phyloP scores from a whole-genome alignment of 768 basidiomycete species.

The Lentinula detonsa region DNA sequence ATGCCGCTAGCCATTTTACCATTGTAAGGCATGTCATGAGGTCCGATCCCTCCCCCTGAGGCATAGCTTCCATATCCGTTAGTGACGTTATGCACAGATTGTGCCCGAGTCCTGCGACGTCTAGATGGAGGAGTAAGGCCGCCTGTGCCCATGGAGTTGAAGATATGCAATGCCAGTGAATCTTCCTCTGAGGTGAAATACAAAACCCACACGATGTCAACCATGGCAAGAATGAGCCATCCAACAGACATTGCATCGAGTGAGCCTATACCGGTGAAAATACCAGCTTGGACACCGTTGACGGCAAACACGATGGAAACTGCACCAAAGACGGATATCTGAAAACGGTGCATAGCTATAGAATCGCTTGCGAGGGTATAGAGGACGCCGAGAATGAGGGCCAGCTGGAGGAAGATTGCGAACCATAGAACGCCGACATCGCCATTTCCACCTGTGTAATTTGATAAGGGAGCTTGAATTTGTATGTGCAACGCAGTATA shows the following conservation, averaged over 20 bases:
- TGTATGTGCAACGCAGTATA: background rate
- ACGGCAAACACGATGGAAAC: conserved; percentile 88
- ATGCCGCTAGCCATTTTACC: conserved; percentile 48
- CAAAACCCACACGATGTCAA: conserved; percentile 93
- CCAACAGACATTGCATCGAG: conserved; percentile 86
- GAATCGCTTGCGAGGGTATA: conserved; percentile 82
- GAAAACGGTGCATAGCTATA: conserved; percentile 87
- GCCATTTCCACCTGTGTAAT: conserved; percentile 30
- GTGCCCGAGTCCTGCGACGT: conserved; percentile 65
- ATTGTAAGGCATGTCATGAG: conserved; percentile 60
- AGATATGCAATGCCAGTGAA: conserved; percentile 75
- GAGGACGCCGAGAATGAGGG: conserved; percentile 65
- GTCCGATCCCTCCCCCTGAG: conserved; percentile 65
- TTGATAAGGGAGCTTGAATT: background rate
- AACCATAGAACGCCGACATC: conserved; percentile 73
- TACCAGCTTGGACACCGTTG: conserved; percentile 59
- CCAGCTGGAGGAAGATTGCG: conserved; percentile 71
- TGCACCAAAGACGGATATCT: conserved; percentile 86
- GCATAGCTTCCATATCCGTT: conserved; percentile 65
- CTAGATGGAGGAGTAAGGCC: conserved; percentile 79
- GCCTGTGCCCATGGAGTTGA: conserved; percentile 85
- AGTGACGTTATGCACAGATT: conserved; percentile 53
- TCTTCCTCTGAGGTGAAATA: conserved; percentile 98
- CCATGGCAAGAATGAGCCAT: conserved; percentile 88
- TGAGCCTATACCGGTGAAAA: conserved; percentile 48